Percentiles rank a stretch among this genome's conserved stretches.
Conservation (phyloP, 768 basidiomycete genomes). For the Kwoniella sp. region DNA sequence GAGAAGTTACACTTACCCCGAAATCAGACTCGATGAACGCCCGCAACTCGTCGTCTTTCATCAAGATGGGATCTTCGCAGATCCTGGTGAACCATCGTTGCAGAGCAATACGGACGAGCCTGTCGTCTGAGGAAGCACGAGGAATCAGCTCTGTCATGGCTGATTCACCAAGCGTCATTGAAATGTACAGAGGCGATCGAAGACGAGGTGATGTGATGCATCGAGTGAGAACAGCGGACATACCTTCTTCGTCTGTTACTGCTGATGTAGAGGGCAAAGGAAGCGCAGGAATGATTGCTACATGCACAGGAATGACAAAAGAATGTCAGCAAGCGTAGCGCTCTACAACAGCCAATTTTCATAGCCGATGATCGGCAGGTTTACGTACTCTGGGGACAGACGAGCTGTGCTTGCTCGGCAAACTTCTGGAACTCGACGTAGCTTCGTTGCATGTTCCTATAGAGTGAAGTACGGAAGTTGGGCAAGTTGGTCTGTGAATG, state of each 20-base stretch:
- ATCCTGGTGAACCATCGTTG: slow-evolving; percentile 93
- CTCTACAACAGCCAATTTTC: background rate
- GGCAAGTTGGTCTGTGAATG: slow-evolving; percentile 92
- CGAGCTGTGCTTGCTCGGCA: slow-evolving; percentile 83
- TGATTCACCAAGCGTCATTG: background rate
- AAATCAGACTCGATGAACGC: slow-evolving; percentile 97
- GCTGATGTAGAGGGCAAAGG: slow-evolving; percentile 97
- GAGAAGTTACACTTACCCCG: slow-evolving; percentile 61
- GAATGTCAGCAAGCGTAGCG: background rate
- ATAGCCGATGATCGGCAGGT: background rate
- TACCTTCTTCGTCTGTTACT: slow-evolving; percentile 87
- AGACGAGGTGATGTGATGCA: background rate
- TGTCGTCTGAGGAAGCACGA: slow-evolving; percentile 67
- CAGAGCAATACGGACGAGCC: slow-evolving; percentile 89
- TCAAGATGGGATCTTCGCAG: slow-evolving; percentile 85
- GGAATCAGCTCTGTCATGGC: slow-evolving; percentile 3
- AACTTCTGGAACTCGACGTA: slow-evolving; percentile 94
- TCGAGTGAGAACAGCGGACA: slow-evolving; percentile 14
- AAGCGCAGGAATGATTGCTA: slow-evolving; percentile 84
- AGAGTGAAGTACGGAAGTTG: slow-evolving; percentile 64
- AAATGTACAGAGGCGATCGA: background rate
- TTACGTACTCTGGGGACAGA: slow-evolving; percentile 76
- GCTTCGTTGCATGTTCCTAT: slow-evolving; percentile 91
- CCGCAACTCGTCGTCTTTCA: slow-evolving; percentile 88
- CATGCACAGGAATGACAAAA: background rate